These are phyloP conservation scores for Neoarthrinium moseri DNA, from an alignment of 2,329 filamentous ascomycete genomes.

Conservation along the genomic window DNA sequence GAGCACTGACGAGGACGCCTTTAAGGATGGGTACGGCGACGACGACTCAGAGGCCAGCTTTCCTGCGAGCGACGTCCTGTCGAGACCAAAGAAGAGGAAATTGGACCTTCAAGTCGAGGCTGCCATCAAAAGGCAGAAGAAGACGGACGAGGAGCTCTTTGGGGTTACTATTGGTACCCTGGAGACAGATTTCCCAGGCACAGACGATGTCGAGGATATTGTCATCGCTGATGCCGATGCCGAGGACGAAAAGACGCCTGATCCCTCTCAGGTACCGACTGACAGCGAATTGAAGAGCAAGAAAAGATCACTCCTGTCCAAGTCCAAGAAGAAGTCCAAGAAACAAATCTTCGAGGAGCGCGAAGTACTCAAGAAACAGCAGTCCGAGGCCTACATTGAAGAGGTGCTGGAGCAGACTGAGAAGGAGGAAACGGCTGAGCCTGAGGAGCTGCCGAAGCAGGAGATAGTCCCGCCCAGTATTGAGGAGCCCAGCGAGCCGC, in stretches of 20 bases:
- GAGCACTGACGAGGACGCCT: constrained; percentile 58
- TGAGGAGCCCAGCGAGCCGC: constrained; percentile 27
- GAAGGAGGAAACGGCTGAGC: constrained; percentile 31
- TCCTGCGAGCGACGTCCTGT: constrained; percentile 55
- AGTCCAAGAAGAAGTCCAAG: constrained; percentile 56
- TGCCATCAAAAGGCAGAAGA: constrained; percentile 77
- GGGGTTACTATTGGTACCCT: constrained; percentile 58
- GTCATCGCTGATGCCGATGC: constrained; percentile 45
- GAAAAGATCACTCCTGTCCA: constrained; percentile 50
- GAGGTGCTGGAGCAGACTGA: constrained; percentile 37
- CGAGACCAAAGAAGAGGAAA: constrained; percentile 68
- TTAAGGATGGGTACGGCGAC: constrained; percentile 52
- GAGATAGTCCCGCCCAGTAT: constrained; percentile 16
- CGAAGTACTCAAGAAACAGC: constrained; percentile 64
- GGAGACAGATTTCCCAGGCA: constrained; percentile 46
- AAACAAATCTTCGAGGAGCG: constrained; percentile 42
- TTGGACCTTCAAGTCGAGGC: constrained; percentile 67
- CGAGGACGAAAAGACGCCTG: constrained; percentile 44
- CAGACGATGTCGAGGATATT: constrained; percentile 49
- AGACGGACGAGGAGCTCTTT: constrained; percentile 76
- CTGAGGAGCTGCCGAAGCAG: constrained; percentile 23
- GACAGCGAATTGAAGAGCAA: constrained; percentile 45
- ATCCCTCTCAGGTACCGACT: constrained; percentile 41
- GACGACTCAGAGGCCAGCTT: constrained; percentile 72
- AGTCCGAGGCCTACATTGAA: constrained; percentile 47